These are phyloP conservation scores for Diospyros kaki DNA, from an alignment of 148 eudicot species.

Conservation along the genomic window DNA sequence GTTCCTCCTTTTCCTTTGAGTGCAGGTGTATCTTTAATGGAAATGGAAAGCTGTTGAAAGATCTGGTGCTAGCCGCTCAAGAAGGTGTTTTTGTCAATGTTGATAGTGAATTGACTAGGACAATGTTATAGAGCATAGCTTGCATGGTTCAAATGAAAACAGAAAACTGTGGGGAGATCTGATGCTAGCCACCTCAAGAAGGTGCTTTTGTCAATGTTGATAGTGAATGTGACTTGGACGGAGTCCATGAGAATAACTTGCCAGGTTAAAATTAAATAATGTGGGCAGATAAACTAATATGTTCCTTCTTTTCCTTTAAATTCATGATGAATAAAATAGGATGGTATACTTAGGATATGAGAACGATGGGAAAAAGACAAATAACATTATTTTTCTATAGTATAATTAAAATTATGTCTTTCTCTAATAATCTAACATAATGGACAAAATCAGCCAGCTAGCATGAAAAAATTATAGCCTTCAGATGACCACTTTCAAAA, in stretches of 20 bases:
- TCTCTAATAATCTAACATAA: not conserved
- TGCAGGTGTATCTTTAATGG: conserved; percentile 66
- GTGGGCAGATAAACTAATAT: not conserved
- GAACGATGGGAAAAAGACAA: not conserved
- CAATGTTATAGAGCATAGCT: conserved; percentile 43
- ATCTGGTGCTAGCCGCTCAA: conserved; percentile 83
- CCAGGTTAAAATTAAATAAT: not conserved
- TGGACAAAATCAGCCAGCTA: not conserved
- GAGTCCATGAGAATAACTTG: conserved; percentile 34
- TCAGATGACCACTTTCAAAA: not conserved
- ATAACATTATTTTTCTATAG: not conserved
- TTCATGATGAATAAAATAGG: not conserved
- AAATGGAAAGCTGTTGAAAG: conserved; percentile 75
- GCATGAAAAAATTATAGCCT: not conserved
- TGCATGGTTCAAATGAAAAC: conserved; percentile 12
- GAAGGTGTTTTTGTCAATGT: conserved; percentile 78
- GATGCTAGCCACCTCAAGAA: conserved; percentile 73
- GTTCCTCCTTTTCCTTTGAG: not conserved
- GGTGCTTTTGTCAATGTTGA: conserved; percentile 85
- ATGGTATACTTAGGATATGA: not conserved
- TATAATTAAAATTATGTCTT: not conserved
- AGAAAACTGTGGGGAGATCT: conserved; percentile 79
- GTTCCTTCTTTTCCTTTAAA: not conserved
- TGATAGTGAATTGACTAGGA: conserved; percentile 91
- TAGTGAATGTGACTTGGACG: conserved; percentile 85